Base-by-base conservation (phyloP, 345 rosid species). In the Anastatica hierochuntica region DNA sequence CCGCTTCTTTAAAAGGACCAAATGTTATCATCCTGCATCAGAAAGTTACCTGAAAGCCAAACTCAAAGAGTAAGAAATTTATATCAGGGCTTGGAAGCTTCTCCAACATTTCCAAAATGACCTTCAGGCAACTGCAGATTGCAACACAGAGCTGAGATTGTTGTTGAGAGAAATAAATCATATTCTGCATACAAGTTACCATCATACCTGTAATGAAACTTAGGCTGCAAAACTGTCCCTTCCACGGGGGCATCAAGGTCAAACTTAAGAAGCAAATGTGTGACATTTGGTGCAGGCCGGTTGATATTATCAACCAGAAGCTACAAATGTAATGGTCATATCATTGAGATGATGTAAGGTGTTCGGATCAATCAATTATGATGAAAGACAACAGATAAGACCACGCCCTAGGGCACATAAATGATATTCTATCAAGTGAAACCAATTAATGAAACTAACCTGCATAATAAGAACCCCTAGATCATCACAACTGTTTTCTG, bases 251-350 rank as follows among this genome's bases (percentile, higher is more conserved):
- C 60, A 40, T 87, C 95, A 53, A 87, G 76, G 59, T 90, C 92
- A 79, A 84, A 90, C 66, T 84, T 87, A 21, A 90, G 92, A 66
- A 90, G 81, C 63, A 90, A 74, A 72, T 87, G 98, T 27, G 96
- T 79, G 68, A 90, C 62, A 69, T 77, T 90, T 67, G 98, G 98
- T 64, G 95, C 89, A 6, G 95, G 96, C 54, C 95, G 78, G 68
- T 80, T 68, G 50, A 90, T 71, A 53, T 81, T 87, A 68, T 84
- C 89, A 39, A 90, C 76, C 50, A 90, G 74, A 62, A 90, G 96
- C 96, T 90, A 80, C 73, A 74, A 51, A 44, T n/a, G 35, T 40
- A 5, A 55, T 2, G 34, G 21, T 45, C 29, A 60, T 40, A 64
- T 49, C 39, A 42, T 31, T 27, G 45, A 53, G 26, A 40, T 16